Evolutionary conservation across 495 filamentous ascomycete genomes (phyloP), one percentile per base, ranked within the genome.

Genomic region (Neurospora africana): DNA sequence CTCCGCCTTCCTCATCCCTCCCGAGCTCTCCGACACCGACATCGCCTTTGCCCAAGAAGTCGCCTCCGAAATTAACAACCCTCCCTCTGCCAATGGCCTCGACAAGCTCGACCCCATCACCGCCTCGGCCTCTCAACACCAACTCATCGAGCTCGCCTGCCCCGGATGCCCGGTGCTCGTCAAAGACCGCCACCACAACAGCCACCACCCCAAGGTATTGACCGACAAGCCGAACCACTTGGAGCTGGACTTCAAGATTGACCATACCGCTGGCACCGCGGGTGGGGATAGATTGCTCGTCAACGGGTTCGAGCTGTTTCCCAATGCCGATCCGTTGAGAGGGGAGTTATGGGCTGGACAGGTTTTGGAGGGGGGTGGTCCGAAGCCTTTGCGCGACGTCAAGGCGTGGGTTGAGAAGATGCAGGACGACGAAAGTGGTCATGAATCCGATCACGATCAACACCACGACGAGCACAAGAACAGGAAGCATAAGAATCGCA

Each of bases 241-340:
- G 53, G 80, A 82, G 58, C 75, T 86, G 33, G 70, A 77, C 43
- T 84, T 86, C 72, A 73, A 36, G 71, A 68, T 85, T 72, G 80
- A 82, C 40, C 39, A 79, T 61, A 75, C 72, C 19, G 70, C 73
- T 9, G 76, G 75, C 53, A 68, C 47, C 39, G 39, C 40, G 27
- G 53, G 44, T 15, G 44, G 27, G 6, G 81, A 84, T 65, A 76
- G 79, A 8, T 78, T 86, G 15, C 71, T 82, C 37, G 37, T 85
- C n/a, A 86, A 85, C 75, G 81, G 78, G 58, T 82, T 82, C 65
- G 80, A 83, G 70, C 76, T 86, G 13, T 85, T 81, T 44, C 84
- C 84, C 21, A 75, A 78, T 36, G 68, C 76, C 8, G 76, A 83
- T 68, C 78, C 78, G 13, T 71, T 81, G 47, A 72, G 70, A 69